Conservation (phyloP, 768 basidiomycete genomes). For the Kwoniella mangroviensis region DNA sequence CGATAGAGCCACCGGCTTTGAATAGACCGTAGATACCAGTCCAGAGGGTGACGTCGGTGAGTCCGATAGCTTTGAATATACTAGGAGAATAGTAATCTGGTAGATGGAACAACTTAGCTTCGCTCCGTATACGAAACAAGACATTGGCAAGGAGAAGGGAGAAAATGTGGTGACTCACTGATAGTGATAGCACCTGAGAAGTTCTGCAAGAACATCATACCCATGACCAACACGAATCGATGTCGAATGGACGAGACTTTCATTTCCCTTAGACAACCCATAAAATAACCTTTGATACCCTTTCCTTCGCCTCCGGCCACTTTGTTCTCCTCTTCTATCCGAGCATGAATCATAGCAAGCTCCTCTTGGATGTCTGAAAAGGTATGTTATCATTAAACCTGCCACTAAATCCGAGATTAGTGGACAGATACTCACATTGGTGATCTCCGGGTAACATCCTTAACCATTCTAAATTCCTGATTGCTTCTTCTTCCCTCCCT, state of each 20-base stretch:
- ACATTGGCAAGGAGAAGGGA: too few relatives aligned
- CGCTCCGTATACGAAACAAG: too few relatives aligned
- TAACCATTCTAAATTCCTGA: conserved; percentile 52
- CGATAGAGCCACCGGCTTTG: conserved; percentile 48
- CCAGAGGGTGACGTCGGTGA: conserved; percentile 59
- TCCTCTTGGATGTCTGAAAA: conserved; percentile 42
- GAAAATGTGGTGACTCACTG: conserved; percentile 4
- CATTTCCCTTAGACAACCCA: conserved; percentile 34
- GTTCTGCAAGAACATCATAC: conserved; percentile 35
- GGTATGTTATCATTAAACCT: not conserved
- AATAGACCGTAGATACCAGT: conserved; percentile 65
- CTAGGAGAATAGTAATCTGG: conserved; percentile 61
- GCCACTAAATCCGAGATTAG: not conserved
- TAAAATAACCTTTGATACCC: conserved; percentile 36
- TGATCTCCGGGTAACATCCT: conserved; percentile 53
- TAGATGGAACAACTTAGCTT: not conserved
- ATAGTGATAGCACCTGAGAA: conserved; percentile 61
- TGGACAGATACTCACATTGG: conserved; percentile 7
- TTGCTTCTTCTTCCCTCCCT: conserved; percentile 47
- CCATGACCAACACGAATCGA: conserved; percentile 18
- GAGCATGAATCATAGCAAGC: conserved; percentile 21
- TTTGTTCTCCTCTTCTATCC: conserved; percentile 18
- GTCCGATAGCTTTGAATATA: conserved; percentile 63
- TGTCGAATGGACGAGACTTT: conserved; percentile 38
- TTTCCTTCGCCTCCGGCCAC: conserved; percentile 19